Evolutionary conservation across 192 early-diverging fungal species (phyloP).

Genomic region (Chytriomyces sp.): DNA sequence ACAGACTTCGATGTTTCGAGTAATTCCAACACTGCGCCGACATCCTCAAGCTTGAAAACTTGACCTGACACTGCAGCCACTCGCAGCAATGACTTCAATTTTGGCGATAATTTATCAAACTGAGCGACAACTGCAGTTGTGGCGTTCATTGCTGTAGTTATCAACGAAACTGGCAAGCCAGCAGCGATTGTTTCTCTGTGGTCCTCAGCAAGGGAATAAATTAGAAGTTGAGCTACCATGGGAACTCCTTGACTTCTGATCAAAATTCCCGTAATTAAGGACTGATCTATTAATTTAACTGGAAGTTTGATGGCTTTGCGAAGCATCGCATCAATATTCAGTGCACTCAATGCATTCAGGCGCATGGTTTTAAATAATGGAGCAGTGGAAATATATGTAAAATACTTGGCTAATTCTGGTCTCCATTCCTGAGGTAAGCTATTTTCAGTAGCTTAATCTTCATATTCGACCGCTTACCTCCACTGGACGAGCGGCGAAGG

Average conservation of each 20-base stretch:
- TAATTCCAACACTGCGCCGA: not conserved
- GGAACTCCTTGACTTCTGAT: not conserved
- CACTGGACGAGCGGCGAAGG: not conserved
- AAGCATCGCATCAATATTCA: not conserved
- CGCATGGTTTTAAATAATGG: not conserved
- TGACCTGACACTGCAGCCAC: slow-evolving; percentile 6
- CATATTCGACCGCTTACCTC: not conserved
- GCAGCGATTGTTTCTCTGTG: not conserved
- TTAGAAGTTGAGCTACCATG: not conserved
- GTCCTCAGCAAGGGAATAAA: not conserved
- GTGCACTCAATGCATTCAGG: too few species aligned
- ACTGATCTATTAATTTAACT: not conserved
- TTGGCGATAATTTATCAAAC: not conserved
- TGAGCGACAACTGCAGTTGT: not conserved
- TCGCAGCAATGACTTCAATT: slow-evolving; percentile 2
- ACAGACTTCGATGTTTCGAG: not conserved
- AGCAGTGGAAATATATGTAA: not conserved
- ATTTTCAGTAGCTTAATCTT: not conserved
- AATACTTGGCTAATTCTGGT: too few species aligned
- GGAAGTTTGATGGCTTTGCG: not conserved
- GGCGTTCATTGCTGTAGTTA: not conserved
- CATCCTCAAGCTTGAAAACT: slow-evolving; percentile 3
- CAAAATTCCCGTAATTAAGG: not conserved
- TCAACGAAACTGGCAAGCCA: not conserved
- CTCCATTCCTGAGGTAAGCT: not conserved